Conservation (phyloP, 441 rosid species). For the Corymbia citriodora region DNA sequence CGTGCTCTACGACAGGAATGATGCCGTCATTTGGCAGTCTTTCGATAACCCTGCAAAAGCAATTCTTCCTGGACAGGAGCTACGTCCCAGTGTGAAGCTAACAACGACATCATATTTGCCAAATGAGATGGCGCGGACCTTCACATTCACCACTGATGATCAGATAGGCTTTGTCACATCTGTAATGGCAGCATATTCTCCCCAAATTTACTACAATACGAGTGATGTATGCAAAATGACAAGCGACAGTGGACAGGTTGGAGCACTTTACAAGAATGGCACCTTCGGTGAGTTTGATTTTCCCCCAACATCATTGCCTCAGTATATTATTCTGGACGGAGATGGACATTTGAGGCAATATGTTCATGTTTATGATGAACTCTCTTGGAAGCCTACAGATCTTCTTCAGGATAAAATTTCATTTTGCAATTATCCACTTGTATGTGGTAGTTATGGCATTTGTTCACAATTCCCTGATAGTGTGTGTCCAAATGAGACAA, state of each 20-base stretch:
- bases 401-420: background rate
- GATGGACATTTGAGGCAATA: background rate
- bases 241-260: background rate
- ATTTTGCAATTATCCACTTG: background rate
- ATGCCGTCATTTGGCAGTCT: background rate
- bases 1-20: background rate
- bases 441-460: background rate
- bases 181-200: background rate
- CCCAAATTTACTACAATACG: background rate
- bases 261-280: background rate
- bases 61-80: background rate
- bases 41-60: background rate
- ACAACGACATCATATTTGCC: fast-evolving
- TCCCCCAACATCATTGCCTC: background rate
- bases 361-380: background rate
- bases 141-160: background rate
- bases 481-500: background rate
- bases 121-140: background rate
- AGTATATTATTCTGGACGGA: fast-evolving
- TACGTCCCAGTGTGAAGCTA: background rate
- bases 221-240: background rate
- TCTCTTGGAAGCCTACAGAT: background rate
- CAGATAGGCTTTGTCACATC: background rate
- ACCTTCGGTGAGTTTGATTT: background rate
- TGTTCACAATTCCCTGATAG: background rate